A percentile compares a stretch with the other conserved stretches of the same genome.
phyloP scores from a whole-genome alignment of 768 basidiomycete genomes.

The Cubamyces lactineus region DNA sequence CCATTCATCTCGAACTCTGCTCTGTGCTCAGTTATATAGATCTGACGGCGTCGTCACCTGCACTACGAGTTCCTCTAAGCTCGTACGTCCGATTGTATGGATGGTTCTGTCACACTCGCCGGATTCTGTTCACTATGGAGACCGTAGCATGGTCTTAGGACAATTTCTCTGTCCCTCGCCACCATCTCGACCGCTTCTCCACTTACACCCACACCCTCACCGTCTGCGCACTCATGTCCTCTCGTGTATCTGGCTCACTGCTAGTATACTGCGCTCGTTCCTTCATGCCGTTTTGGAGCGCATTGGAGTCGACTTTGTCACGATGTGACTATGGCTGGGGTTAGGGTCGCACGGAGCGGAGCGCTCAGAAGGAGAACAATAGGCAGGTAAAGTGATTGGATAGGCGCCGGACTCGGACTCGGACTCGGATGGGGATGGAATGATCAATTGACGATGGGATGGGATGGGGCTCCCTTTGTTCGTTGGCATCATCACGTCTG shows the following conservation, averaged over 20 bases:
- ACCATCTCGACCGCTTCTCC: background rate
- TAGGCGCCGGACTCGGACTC: background rate
- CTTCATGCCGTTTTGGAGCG: conserved; percentile 10
- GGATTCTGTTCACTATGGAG: background rate
- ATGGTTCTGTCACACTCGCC: conserved; percentile 1
- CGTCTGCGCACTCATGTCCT: background rate
- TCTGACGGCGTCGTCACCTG: too few species aligned
- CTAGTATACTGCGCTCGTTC: background rate
- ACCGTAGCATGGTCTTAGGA: background rate
- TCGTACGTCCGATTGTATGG: too few species aligned
- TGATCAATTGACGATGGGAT: background rate
- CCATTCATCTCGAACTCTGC: background rate
- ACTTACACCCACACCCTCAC: background rate
- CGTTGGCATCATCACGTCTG: background rate
- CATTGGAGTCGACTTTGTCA: conserved; percentile 6
- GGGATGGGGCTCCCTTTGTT: conserved; percentile 8
- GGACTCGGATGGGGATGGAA: background rate
- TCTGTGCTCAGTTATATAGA: too few species aligned
- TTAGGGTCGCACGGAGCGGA: conserved; percentile 10
- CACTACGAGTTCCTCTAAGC: too few species aligned
- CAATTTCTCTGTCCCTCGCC: background rate
- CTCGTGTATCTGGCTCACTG: background rate
- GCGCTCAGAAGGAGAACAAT: conserved; percentile 10
- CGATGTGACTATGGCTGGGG: conserved; percentile 11
- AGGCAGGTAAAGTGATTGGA: conserved; percentile 11